Evolutionary conservation across 2,329 filamentous ascomycete species (phyloP), one percentile per base, ranked within the genome.

Genomic region (Neonectria neomacrospora): DNA sequence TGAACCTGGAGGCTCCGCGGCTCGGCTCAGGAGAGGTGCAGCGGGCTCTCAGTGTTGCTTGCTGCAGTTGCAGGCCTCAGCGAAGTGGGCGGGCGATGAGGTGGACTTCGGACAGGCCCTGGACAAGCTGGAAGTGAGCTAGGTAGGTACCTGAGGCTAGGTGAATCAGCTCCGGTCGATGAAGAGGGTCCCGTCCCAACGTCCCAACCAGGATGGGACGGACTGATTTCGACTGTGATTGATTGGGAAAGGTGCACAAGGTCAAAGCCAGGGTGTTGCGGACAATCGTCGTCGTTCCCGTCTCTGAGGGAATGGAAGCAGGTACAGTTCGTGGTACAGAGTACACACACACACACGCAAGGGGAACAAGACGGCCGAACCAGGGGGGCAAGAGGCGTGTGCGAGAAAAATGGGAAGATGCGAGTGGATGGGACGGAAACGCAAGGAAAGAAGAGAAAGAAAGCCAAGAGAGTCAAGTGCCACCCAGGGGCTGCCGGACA

Each of bases 81-180:
- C 14, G 23, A 18, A 22, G 47, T 48, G 23, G 30, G 18, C 45
- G n/a, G 37, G 37, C 37, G n/a, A 34, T n/a, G 52, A 45, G 22
- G 51, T 42, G 23, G 42, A 42, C 56, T 51, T 45, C 50, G 54
- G 28, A 42, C 52, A 47, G 52, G 61, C 61, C 65, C 65, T 61
- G 54, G 61, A 54, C 54, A 41, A 66, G 63, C 62, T 69, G 55
- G 57, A 61, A 41, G 37, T 48, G 47, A 39, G 47, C 41, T 53
- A 50, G 57, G 16, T n/a, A 39, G 37, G 37, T 18, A 39, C 37
- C 37, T 41, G 37, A 41, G 9, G 37, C 57, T 50, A 54, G 61
- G 57, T 59, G 50, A 60, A 61, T 65, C 57, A 63, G 64, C 61
- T 61, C 26, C 67, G 60, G 61, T 70, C 62, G 63, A 67, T 58